Percentiles rank a stretch among this genome's conserved stretches.
These are phyloP conservation scores for Salvia miltiorrhiza DNA, from an alignment of 257 asterid species.

Conservation along the genomic window DNA sequence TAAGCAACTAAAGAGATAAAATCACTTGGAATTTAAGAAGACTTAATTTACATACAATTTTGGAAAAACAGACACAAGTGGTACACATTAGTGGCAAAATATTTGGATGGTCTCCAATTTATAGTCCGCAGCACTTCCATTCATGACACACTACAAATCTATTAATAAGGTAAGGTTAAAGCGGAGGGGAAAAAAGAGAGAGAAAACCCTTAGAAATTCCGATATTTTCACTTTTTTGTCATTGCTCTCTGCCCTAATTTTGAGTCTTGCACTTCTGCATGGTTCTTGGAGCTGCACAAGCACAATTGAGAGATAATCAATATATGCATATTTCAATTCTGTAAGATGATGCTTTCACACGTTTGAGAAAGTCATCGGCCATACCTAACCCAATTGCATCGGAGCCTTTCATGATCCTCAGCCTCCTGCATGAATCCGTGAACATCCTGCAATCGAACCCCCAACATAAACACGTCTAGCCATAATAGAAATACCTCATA, in stretches of 20 bases:
- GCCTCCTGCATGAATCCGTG: constrained; percentile 71
- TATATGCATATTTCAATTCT: background rate
- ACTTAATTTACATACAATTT: constrained; percentile 29
- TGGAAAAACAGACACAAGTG: constrained; percentile 1
- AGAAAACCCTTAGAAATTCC: constrained; percentile 9
- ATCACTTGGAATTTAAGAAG: background rate
- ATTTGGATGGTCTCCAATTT: too few relatives aligned
- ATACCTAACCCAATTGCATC: constrained; percentile 87
- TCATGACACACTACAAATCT: too few relatives aligned
- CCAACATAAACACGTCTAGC: background rate
- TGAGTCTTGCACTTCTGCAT: constrained; percentile 67
- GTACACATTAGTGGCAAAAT: constrained; percentile 30
- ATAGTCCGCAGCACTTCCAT: constrained; percentile 21
- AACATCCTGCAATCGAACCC: constrained; percentile 59
- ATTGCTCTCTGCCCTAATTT: constrained; percentile 23
- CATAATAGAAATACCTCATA: background rate
- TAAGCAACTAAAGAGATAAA: background rate
- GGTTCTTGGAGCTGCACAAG: constrained; percentile 71
- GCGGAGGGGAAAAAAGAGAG: background rate
- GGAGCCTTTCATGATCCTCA: constrained; percentile 88
- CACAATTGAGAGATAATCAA: constrained; percentile 1
- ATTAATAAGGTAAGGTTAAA: constrained; percentile 8
- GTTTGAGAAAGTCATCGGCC: background rate
- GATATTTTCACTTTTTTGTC: background rate
- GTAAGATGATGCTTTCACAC: background rate